phyloP scores from a whole-genome alignment of 2,329 filamentous ascomycete genomes.

The Paramyrothecium roridum region DNA sequence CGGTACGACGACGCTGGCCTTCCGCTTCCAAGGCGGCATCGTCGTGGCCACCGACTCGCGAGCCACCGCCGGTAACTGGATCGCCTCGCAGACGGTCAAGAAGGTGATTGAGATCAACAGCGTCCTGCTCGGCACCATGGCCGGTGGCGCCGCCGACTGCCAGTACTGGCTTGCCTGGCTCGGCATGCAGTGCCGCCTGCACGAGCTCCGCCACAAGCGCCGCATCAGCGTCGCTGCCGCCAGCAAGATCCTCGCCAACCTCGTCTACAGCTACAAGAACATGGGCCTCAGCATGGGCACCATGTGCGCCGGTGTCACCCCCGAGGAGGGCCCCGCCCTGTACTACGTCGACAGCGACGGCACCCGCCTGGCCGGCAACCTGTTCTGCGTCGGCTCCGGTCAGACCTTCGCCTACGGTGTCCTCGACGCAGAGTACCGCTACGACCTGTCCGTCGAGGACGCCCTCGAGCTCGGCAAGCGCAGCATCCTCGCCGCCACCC shows the following conservation, averaged over 20 bases:
- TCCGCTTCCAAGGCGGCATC: conserved; percentile 97
- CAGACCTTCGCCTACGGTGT: conserved; percentile 99
- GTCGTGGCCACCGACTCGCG: conserved; percentile 97
- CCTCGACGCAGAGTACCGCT: conserved; percentile 90
- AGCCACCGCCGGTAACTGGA: conserved; percentile 97
- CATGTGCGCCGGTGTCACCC: conserved; percentile 97
- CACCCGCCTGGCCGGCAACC: conserved; percentile 85
- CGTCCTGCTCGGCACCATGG: conserved; percentile 94
- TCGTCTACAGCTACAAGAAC: conserved; percentile 98
- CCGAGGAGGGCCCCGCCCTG: conserved; percentile 90
- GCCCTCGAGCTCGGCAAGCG: conserved; percentile 86
- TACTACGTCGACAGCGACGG: conserved; percentile 98
- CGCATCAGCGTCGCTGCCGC: conserved; percentile 96
- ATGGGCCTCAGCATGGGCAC: conserved; percentile 99
- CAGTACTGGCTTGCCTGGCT: conserved; percentile 99
- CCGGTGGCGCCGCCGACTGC: conserved; percentile 96
- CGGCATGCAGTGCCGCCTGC: conserved; percentile 97
- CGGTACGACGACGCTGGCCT: conserved; percentile 95
- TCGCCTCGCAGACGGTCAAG: conserved; percentile 99
- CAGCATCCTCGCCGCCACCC: conserved; percentile 93
- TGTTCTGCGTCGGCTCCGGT: conserved; percentile 97
- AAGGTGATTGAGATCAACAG: conserved; percentile 99
- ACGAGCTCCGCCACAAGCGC: conserved; percentile 98
- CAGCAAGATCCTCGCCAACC: conserved; percentile 96
- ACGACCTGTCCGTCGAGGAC: conserved; percentile 82